These are phyloP conservation scores for Theileria equi DNA, from an alignment of 169 alveolate genomes.

Conservation along the genomic window DNA sequence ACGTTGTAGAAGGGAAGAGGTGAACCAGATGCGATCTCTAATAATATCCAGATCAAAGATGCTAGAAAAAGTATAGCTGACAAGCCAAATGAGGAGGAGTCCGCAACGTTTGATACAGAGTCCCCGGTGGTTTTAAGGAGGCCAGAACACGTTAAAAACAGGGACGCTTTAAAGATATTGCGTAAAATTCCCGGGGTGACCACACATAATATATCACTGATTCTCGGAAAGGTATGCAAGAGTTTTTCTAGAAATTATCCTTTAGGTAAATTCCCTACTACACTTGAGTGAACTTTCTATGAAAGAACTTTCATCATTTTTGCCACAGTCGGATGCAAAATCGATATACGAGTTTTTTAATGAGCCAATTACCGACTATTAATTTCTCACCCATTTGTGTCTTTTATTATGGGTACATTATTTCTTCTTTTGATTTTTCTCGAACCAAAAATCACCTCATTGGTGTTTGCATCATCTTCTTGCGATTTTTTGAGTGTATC, in stretches of 20 bases:
- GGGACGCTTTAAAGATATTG: conserved; percentile 55
- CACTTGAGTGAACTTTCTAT: conserved; percentile 54
- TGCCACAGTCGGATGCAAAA: conserved; percentile 39
- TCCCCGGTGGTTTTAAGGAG: conserved; percentile 4
- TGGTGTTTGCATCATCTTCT: conserved; percentile 6
- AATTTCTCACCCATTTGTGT: not conserved
- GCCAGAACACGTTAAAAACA: conserved; percentile 55
- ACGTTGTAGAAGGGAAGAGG: conserved; percentile 22
- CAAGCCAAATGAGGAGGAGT: not conserved
- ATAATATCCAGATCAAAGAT: conserved; percentile 15
- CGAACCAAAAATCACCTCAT: conserved; percentile 40
- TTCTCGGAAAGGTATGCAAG: conserved; percentile 28
- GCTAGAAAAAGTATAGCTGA: conserved; percentile 8
- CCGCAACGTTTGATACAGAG: not conserved
- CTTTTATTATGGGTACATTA: not conserved
- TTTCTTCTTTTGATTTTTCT: conserved; percentile 5
- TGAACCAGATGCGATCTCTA: conserved; percentile 45
- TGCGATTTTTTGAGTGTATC: conserved; percentile 21
- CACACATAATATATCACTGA: conserved; percentile 47
- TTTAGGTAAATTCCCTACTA: conserved; percentile 35
- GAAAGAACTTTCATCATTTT: conserved; percentile 38
- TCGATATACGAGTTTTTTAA: conserved; percentile 49
- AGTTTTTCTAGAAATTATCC: not conserved
- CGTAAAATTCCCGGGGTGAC: conserved; percentile 63
- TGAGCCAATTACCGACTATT: conserved; percentile 7